phyloP scores from a whole-genome alignment of 2,329 filamentous ascomycete genomes.

The Cercospora zeina region DNA sequence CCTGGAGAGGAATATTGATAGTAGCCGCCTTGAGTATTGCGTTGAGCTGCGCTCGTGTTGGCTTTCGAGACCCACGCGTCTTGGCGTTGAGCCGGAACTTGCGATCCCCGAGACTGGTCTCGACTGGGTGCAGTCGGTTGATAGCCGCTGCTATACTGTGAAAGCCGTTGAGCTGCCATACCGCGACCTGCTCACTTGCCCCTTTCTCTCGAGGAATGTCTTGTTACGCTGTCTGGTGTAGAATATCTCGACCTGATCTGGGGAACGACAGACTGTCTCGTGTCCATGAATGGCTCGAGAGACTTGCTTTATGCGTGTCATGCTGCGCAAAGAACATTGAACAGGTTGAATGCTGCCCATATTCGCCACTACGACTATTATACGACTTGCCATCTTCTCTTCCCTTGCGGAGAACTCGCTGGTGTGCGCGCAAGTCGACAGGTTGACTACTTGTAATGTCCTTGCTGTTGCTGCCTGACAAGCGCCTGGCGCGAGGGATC shows the following conservation, averaged over 20 bases:
- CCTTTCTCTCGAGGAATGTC: background rate
- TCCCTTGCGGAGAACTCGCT: background rate
- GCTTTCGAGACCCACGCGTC: background rate
- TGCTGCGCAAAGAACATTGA: background rate
- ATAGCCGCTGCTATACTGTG: background rate
- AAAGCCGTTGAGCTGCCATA: background rate
- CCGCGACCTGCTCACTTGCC: background rate
- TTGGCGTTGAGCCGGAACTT: background rate
- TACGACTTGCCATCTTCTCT: slow-evolving; percentile 1
- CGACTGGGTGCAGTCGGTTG: background rate
- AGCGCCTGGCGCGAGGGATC: background rate
- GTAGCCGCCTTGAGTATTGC: background rate
- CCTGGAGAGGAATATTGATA: background rate
- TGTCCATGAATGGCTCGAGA: background rate
- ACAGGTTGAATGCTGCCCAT: background rate
- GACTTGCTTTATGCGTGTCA: background rate
- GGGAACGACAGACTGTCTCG: background rate
- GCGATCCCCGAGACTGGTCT: background rate
- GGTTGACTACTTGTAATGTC: background rate
- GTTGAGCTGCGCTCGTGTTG: background rate
- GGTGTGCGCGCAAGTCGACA: background rate
- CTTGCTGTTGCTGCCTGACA: background rate
- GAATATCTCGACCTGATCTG: background rate
- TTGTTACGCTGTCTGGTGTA: background rate
- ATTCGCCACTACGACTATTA: background rate